Evolutionary conservation across 768 basidiomycete genomes (phyloP).

Genomic region (Suillus subaureus): DNA sequence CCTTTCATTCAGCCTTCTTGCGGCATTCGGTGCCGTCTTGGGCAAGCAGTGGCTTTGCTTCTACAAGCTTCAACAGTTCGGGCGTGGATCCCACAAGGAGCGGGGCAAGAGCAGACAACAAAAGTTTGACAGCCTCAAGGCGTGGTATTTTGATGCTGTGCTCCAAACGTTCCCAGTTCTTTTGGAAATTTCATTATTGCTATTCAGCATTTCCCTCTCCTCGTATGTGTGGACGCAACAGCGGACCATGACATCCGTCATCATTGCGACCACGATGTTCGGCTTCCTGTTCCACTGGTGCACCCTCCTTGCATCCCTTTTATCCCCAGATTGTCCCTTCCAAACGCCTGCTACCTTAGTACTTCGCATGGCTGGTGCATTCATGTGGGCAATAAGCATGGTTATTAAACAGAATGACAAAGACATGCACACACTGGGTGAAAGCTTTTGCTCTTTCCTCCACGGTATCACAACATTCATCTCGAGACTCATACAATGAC

Average conservation of each 20-base stretch:
- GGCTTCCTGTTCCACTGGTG: constrained; percentile 15
- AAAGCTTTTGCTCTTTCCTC: background rate
- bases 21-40: no score
- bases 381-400: background rate
- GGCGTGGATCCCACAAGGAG: constrained; percentile 12
- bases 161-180: constrained; percentile 16
- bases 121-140: constrained; percentile 15
- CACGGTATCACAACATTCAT: background rate
- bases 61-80: no score
- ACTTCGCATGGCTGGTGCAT: constrained; percentile 11
- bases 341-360: constrained; percentile 14
- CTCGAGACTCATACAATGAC: background rate
- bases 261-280: constrained; percentile 11
- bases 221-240: constrained; percentile 12
- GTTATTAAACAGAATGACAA: background rate
- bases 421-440: background rate
- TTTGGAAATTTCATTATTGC: constrained; percentile 17
- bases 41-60: no score
- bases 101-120: constrained; percentile 13
- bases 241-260: constrained; percentile 10
- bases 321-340: constrained; percentile 17
- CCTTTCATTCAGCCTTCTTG: no score
- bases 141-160: constrained; percentile 18
- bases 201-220: constrained; percentile 17
- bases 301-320: constrained; percentile 13